Evolutionary conservation across 768 basidiomycete species (phyloP).

Genomic region (Piloderma croceum): DNA sequence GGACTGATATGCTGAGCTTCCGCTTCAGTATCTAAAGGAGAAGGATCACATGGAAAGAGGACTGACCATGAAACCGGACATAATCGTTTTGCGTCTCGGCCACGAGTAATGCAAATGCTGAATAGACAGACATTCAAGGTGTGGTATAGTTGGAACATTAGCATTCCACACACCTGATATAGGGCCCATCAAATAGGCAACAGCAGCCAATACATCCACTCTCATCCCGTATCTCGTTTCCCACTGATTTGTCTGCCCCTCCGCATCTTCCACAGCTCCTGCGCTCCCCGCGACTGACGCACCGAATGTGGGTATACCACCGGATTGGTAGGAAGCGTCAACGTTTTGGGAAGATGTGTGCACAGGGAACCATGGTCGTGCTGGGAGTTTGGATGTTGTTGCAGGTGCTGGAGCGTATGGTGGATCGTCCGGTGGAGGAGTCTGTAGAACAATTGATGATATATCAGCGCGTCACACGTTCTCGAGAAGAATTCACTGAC

Average conservation of each 20-base stretch:
- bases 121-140: constrained; percentile 2
- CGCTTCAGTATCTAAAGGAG: constrained; percentile 6
- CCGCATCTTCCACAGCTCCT: constrained; percentile 34
- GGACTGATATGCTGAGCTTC: constrained; percentile 64
- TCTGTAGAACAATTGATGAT: constrained; percentile 26
- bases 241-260: constrained; percentile 52
- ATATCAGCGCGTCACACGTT: background rate
- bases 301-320: constrained; percentile 54
- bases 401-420: constrained; percentile 19
- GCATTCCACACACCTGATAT: constrained; percentile 53
- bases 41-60: constrained; percentile 1
- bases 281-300: constrained; percentile 37
- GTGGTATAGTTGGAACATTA: constrained; percentile 1
- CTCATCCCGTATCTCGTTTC: constrained; percentile 64
- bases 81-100: constrained; percentile 74
- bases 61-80: constrained; percentile 71
- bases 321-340: constrained; percentile 62
- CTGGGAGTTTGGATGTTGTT: constrained; percentile 22
- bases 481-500: constrained; percentile 27
- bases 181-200: constrained; percentile 64
- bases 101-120: constrained; percentile 62
- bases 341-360: constrained; percentile 22
- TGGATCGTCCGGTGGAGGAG: constrained; percentile 56
- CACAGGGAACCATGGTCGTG: constrained; percentile 51
- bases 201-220: constrained; percentile 61